Evolutionary conservation across 2,329 filamentous ascomycete species (phyloP), one percentile per base, ranked within the genome.

Genomic region (Alternaria arborescens): DNA sequence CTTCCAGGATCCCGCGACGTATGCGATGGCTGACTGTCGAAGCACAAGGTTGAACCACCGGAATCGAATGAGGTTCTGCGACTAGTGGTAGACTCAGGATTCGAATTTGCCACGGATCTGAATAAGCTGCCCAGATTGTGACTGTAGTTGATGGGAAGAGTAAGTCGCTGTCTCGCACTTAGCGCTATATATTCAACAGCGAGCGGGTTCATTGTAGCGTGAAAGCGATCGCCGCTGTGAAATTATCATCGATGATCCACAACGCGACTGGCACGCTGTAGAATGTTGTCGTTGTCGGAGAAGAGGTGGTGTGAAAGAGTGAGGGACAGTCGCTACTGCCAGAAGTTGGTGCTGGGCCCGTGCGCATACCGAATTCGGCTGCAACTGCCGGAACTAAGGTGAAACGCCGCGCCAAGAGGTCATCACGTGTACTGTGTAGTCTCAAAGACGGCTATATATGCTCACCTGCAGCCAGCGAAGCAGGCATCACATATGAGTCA

Each of bases 351-450:
- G 58, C 43, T 30, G 58, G 50, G 52, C 59, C 59, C 54, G 53
- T 36, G 32, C 32, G 50, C 36, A 58, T 52, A 20, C 53, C 52
- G 26, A 30, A 55, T 51, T 26, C 14, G 44, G 57, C 30, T 40
- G 20, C 18, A 44, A 28, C 18, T 44, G 40, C 44, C 28, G 30
- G 42, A 22, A 32, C 48, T 22, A 22, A 57, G 40, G 62, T 62
- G 60, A 60, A 50, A 55, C 53, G 36, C 30, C 16, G 18, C 34
- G 52, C 55, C 60, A 62, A 62, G 59, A 60, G 14, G 26, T n/a
- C 12, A 24, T 58, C 58, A 61, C 60, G 57, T 62, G 57, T 22
- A 18, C 6, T 22, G 3, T 26, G 1, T 38, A 22, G 10, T 41
- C 24, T 26, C 16, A 7, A 40, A 40, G 34, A 28, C 14, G 24